Evolutionary conservation across 2,329 filamentous ascomycete genomes (phyloP), one percentile per base, ranked within the genome.

Genomic region (Sphaerulina vaccinii): DNA sequence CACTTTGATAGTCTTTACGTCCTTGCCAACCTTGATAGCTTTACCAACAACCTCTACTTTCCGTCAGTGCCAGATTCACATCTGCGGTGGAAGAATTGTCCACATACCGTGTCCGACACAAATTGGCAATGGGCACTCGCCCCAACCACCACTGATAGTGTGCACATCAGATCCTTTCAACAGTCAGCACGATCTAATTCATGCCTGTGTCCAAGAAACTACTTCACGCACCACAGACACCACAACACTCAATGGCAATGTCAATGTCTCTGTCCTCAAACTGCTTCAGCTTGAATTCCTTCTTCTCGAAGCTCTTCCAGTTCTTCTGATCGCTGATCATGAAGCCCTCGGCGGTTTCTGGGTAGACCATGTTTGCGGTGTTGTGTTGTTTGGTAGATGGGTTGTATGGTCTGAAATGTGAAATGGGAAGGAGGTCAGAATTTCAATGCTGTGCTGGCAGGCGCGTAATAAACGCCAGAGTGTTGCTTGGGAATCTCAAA

Each of bases 201-300:
- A n/a, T n/a, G n/a, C n/a, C n/a, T n/a, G n/a, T n/a, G n/a, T n/a
- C n/a, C n/a, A n/a, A n/a, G n/a, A n/a, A n/a, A n/a, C n/a, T 5
- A 59, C 56, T 41, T 58, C 56, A n/a, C 3, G 51, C 54, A 3
- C 56, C 56, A 38, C 76, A 79, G 49, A 79, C 76, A 65, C 88
- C 87, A 66, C 88, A 92, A 67, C 82, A 85, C 60, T 90, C 84
- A 64, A 96, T 86, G 76, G 91, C 87, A 72, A 96, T 82, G 68
- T 95, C 90, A 63, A 96, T 83, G 68, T 96, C 90, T 71, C 88
- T 81, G 68, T 91, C 88, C 59, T 86, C 88, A 68, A 95, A 95
- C 15, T 87, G 87, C 76, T 95, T 93, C 52, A 91, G 84, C 62
- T 84, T 81, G 76, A 89, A 90, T 76, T 91, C 62, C 33, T 62